Base-by-base conservation (phyloP, 371 early-diverging fungal genomes). In the Syncephalastrum monosporum region DNA sequence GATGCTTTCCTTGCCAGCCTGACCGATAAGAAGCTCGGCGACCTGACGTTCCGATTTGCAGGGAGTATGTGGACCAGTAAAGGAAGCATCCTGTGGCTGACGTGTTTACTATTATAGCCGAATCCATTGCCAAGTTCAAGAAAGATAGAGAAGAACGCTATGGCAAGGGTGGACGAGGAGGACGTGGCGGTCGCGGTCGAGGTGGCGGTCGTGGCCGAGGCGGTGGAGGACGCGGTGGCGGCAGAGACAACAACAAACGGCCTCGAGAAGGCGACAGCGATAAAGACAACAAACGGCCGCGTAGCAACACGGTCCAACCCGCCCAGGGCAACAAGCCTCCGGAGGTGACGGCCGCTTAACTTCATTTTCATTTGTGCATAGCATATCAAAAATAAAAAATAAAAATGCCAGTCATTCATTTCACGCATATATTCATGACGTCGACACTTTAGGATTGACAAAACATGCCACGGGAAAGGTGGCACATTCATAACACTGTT, bases 1-100 rank as follows among this genome's bases (percentile, higher is more conserved):
- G 79, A 78, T 24, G 67, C 66, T 19, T 73, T 75, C 53, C 60
- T 78, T 47, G 55, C 14, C 1, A 57, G 55, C 19, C 50, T 72
- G 43, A 61, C 29, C 0, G 68, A 73, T 23, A 67, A 67, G 47
- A 69, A 67, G 24, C 27, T 71, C 29, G 63, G 64, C 19, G 51
- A 33, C 4, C 42, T 68, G 55, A 63, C 60, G 10, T 68, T 68
- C 47, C 46, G 53, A n/a, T 42, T 59, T 17, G 57, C 68, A 10
- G 57, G 54, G 42, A 56, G 68, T 67, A 51, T 52, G 54, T 48
- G 17, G 14, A 6, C 19, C 24, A 46, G 12, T 10, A 33, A 33
- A 33, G 38, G 8, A 33, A 10, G 45, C 33, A 53, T 43, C 16
- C 7, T 14, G 12, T 50, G n/a, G n/a, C 25, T 8, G 17, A 33